Evolutionary conservation across 2,329 filamentous ascomycete species (phyloP).

Genomic region (Fusarium torreyae): DNA sequence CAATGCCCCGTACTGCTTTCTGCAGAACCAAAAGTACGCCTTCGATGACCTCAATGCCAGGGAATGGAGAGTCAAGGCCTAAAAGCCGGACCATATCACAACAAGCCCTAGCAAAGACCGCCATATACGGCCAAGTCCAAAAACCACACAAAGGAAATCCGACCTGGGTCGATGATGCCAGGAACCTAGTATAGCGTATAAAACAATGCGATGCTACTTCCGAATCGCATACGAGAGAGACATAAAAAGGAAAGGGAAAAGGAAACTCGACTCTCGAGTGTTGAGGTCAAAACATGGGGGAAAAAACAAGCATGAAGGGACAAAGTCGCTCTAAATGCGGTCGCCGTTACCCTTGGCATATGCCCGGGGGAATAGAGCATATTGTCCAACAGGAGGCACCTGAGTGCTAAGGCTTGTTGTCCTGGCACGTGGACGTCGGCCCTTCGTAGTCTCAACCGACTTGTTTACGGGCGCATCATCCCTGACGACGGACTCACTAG

Average conservation of each 20-base stretch:
- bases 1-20: constrained; percentile 38
- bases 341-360: constrained; percentile 53
- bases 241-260: constrained; percentile 3
- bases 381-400: constrained; percentile 62
- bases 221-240: constrained; percentile 14
- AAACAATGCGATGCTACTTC: constrained; percentile 15
- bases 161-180: constrained; percentile 5
- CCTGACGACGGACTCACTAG: constrained; percentile 56
- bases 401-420: constrained; percentile 64
- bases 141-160: constrained; percentile 39
- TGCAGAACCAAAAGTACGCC: constrained; percentile 34
- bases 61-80: constrained; percentile 6
- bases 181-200: constrained; percentile 5
- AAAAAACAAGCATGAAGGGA: constrained; percentile 19
- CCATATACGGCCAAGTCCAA: constrained; percentile 18
- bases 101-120: constrained; percentile 6
- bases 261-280: constrained; percentile 9
- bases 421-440: constrained; percentile 59
- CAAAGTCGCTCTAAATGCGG: constrained; percentile 49
- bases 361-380: constrained; percentile 62
- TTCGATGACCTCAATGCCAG: constrained; percentile 16
- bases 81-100: constrained; percentile 9
- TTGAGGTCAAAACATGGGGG: constrained; percentile 7
- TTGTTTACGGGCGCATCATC: constrained; percentile 51
- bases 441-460: constrained; percentile 51